Conservation (phyloP, 1,139 yeast genomes). For the Yamadazyma trypodendri region DNA sequence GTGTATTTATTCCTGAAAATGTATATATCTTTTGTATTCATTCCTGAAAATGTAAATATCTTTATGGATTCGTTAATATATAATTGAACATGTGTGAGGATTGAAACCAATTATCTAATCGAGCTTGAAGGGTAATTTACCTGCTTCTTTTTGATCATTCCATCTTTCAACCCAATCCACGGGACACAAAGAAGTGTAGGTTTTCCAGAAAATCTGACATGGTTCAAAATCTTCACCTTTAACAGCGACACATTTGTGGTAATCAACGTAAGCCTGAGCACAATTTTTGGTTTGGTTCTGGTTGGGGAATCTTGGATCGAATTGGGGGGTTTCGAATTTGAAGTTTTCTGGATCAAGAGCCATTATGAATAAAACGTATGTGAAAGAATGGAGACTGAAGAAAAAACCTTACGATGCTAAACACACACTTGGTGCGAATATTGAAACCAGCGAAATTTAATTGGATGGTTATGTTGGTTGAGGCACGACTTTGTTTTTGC, state of each 20-base stretch:
- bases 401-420: slow-evolving; percentile 11
- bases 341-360: slow-evolving; percentile 48
- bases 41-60: background rate
- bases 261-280: slow-evolving; percentile 96
- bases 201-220: slow-evolving; percentile 90
- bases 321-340: slow-evolving; percentile 77
- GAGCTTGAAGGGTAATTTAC: slow-evolving; percentile 46
- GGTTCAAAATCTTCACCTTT: slow-evolving; percentile 99
- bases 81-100: background rate
- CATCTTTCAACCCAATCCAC: slow-evolving; percentile 89
- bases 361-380: slow-evolving; percentile 21
- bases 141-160: slow-evolving; percentile 87
- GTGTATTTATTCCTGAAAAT: slow-evolving; percentile 4
- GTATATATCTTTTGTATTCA: slow-evolving; percentile 1
- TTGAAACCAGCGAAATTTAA: slow-evolving; percentile 8
- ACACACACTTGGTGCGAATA: background rate
- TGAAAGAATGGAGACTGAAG: slow-evolving; percentile 1
- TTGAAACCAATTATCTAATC: slow-evolving; percentile 18
- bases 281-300: slow-evolving; percentile 98
- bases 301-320: slow-evolving; percentile 93
- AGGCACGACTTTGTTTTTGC: slow-evolving; percentile 2
- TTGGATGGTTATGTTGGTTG: slow-evolving; percentile 7
- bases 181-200: slow-evolving; percentile 91
- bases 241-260: slow-evolving; percentile 93
- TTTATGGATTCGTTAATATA: slow-evolving; percentile 1